Percentiles rank a stretch among this genome's conserved stretches.
phyloP scores from a whole-genome alignment of 2,329 filamentous ascomycete species.

The Chaetomiaceae sp. region DNA sequence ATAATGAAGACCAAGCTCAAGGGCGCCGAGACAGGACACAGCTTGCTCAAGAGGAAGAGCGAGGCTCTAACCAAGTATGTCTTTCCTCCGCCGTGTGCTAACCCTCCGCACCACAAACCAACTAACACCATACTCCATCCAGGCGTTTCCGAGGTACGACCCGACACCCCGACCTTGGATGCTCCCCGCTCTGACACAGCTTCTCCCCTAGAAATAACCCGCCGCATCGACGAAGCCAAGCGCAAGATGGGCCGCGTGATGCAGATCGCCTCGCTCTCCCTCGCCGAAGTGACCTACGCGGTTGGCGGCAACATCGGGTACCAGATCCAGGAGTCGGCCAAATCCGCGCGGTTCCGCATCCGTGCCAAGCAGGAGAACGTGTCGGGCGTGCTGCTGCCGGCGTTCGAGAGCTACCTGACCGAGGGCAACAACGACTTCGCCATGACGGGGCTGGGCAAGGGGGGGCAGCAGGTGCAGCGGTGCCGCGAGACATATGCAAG shows the following conservation, averaged over 20 bases:
- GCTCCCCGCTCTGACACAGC: neutral
- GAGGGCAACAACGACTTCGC: constrained; percentile 95
- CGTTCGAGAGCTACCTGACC: constrained; percentile 85
- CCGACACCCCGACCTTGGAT: neutral
- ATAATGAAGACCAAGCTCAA: constrained; percentile 98
- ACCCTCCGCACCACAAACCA: neutral
- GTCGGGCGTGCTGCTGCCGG: constrained; percentile 87
- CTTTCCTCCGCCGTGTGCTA: neutral
- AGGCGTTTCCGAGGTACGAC: constrained; percentile 81
- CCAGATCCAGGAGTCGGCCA: constrained; percentile 94
- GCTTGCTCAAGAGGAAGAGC: constrained; percentile 93
- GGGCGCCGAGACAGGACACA: constrained; percentile 86
- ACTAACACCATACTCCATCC: constrained; percentile 18
- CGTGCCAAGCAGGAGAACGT: constrained; percentile 98
- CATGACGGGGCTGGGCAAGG: constrained; percentile 91
- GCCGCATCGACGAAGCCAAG: constrained; percentile 96
- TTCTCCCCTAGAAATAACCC: constrained; percentile 70
- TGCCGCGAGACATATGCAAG: constrained; percentile 94
- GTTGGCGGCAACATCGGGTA: constrained; percentile 94
- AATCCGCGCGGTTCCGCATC: constrained; percentile 86
- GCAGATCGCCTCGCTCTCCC: constrained; percentile 97
- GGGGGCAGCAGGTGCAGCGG: constrained; percentile 92
- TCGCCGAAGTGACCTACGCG: constrained; percentile 96
- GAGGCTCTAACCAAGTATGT: constrained; percentile 93
- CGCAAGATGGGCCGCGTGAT: constrained; percentile 99